phyloP scores from a whole-genome alignment of 805 yeast species.

The Debaryomyces castellii region DNA sequence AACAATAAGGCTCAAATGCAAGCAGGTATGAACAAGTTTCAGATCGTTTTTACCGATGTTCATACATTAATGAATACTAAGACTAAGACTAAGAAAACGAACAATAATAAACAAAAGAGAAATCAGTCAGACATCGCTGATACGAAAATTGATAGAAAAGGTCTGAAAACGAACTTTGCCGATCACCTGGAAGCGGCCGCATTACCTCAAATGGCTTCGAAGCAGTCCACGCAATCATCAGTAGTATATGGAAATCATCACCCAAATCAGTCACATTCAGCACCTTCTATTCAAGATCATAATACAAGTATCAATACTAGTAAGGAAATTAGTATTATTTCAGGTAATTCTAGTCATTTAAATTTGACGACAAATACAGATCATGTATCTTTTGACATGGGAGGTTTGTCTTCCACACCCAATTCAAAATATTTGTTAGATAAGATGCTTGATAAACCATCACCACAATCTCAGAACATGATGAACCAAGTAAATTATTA shows the following conservation, averaged over 20 bases:
- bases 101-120: constrained; percentile 2
- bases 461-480: constrained; percentile 26
- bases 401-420: constrained; percentile 39
- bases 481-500: constrained; percentile 16
- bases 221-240: neutral
- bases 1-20: constrained; percentile 29
- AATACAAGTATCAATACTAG: constrained; percentile 13
- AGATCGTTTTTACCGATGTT: constrained; percentile 46
- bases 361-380: constrained; percentile 34
- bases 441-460: constrained; percentile 38
- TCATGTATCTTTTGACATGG: constrained; percentile 41
- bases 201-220: neutral
- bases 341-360: constrained; percentile 26
- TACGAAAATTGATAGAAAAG: neutral
- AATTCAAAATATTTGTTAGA: constrained; percentile 40
- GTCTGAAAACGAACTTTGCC: neutral
- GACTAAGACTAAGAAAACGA: constrained; percentile 9
- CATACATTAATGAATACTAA: constrained; percentile 23
- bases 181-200: neutral
- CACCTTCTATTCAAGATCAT: constrained; percentile 8
- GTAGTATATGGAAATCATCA: constrained; percentile 1
- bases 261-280: too few species aligned
- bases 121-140: neutral
- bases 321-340: constrained; percentile 29
- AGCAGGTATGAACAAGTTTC: constrained; percentile 45